Evolutionary conservation across 1,284 basidiomycete genomes (phyloP).

Genomic region (Pisolithus thermaeus): DNA sequence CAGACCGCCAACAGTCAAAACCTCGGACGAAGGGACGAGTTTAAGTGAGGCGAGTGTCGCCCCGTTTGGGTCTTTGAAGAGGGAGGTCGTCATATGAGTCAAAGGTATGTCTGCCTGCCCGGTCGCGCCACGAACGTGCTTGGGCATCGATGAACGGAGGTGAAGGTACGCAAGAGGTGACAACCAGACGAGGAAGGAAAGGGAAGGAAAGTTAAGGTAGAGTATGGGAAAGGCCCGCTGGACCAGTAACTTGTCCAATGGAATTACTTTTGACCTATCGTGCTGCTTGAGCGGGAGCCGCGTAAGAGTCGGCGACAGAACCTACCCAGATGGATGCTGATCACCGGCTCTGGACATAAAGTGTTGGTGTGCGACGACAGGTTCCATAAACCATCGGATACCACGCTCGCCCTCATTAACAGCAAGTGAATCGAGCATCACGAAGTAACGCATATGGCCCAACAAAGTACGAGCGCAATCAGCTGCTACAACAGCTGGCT

Average conservation of each 20-base stretch:
- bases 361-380: conserved; percentile 28
- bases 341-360: conserved; percentile 9
- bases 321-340: conserved; percentile 16
- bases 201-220: conserved; percentile 57
- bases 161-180: conserved; percentile 65
- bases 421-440: conserved; percentile 64
- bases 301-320: not conserved
- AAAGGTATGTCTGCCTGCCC: conserved; percentile 45
- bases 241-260: conserved; percentile 24
- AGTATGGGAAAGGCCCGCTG: conserved; percentile 56
- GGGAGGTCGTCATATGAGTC: conserved; percentile 38
- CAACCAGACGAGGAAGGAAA: conserved; percentile 65
- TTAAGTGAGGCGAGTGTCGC: conserved; percentile 53
- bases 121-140: conserved; percentile 9
- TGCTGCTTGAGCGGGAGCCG: not conserved
- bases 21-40: conserved; percentile 35
- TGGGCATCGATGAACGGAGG: conserved; percentile 35
- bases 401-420: conserved; percentile 59
- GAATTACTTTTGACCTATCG: conserved; percentile 16
- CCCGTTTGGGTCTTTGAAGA: conserved; percentile 41
- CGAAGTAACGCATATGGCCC: conserved; percentile 61
- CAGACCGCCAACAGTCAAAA: conserved; percentile 6
- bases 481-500: conserved; percentile 41
- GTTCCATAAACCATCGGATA: conserved; percentile 69
- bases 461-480: conserved; percentile 42